A percentile compares a stretch with the other conserved stretches of the same genome.
Conservation (phyloP, 495 filamentous ascomycete genomes). For the Xanthoparmelia taractica region DNA sequence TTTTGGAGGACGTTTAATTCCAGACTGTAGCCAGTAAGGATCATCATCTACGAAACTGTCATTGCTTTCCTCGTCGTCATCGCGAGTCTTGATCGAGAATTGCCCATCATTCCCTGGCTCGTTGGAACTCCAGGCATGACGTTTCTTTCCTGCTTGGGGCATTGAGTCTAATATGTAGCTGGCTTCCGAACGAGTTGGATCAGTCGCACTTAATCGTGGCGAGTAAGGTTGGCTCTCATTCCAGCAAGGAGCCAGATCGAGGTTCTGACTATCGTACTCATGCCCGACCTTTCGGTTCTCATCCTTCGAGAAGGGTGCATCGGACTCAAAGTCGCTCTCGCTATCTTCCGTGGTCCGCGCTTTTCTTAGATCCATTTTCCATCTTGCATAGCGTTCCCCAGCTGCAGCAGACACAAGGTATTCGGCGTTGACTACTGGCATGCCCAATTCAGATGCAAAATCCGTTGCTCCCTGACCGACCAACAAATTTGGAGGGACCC, state of each 20-base stretch:
- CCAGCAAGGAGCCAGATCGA: constrained; percentile 49
- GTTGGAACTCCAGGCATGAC: constrained; percentile 11
- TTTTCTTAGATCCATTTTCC: constrained; percentile 64
- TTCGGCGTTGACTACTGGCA: constrained; percentile 63
- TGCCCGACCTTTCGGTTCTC: not conserved
- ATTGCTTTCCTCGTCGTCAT: constrained; percentile 28
- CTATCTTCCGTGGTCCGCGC: constrained; percentile 35
- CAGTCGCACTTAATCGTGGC: constrained; percentile 25
- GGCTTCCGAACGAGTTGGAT: constrained; percentile 1
- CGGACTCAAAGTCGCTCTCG: constrained; percentile 15
- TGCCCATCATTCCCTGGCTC: constrained; percentile 40
- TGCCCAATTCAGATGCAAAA: constrained; percentile 71
- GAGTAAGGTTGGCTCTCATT: constrained; percentile 54
- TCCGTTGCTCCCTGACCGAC: constrained; percentile 74
- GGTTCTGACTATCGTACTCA: constrained; percentile 24
- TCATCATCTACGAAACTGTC: constrained; percentile 19
- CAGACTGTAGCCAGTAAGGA: constrained; percentile 5
- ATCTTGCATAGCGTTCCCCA: constrained; percentile 62
- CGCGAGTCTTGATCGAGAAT: constrained; percentile 32
- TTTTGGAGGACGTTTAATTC: not conserved
- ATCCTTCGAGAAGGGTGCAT: constrained; percentile 6
- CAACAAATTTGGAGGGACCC: constrained; percentile 88
- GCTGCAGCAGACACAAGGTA: constrained; percentile 65
- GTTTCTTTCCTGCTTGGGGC: not conserved
- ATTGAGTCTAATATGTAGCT: not conserved